Base-by-base conservation (phyloP, 1,284 basidiomycete genomes). In the Cutaneotrichosporon sp. region DNA sequence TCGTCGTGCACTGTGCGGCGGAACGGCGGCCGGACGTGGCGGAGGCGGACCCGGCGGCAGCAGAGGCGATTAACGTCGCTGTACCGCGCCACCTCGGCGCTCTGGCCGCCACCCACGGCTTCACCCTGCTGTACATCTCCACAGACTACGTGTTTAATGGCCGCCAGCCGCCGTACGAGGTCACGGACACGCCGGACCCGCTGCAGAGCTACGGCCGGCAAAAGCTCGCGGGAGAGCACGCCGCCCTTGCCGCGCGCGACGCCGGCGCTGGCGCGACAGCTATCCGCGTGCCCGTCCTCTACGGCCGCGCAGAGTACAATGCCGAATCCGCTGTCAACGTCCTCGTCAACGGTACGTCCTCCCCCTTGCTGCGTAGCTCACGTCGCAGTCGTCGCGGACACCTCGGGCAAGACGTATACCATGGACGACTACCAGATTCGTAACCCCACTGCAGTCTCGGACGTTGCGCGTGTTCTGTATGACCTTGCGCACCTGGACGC, bases 1-100 rank as follows among this genome's bases (percentile, higher is more conserved):
- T 70, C 39, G 72, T 80, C 34, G 68, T 79, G 23, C 78, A 80
- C 60, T 76, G 76, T 54, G 79, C 79, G 2, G 79, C 79, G 2
- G 79, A 80, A 61, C 62, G 79, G 20, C 61, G 78, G 18, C 71
- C 73, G 5, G 73, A 74, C 54, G 73, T 72, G 8, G 73, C 73
- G 17, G 71, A 73, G 52, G 68, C 69, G 14, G 68, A 80, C 58
- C 78, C 79, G 7, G 74, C 69, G 8, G 74, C 74, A 26, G 75
- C 75, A 2, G 67, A 75, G 9, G 23, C 58, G 56, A 73, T 80
- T 66, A 80, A 80, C 61, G 77, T 75, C 23, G 72, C 67, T 9
- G 76, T 76, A 1, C 77, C 78, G 0, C 67, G 65, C 14, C 65
- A 66, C 51, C 66, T 80, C 21, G 76, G 73, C 9, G 49, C 53